Evolutionary conservation across 257 asterid genomes (phyloP), one percentile per base, ranked within the genome.

Genomic region (Penstemon davidsonii): DNA sequence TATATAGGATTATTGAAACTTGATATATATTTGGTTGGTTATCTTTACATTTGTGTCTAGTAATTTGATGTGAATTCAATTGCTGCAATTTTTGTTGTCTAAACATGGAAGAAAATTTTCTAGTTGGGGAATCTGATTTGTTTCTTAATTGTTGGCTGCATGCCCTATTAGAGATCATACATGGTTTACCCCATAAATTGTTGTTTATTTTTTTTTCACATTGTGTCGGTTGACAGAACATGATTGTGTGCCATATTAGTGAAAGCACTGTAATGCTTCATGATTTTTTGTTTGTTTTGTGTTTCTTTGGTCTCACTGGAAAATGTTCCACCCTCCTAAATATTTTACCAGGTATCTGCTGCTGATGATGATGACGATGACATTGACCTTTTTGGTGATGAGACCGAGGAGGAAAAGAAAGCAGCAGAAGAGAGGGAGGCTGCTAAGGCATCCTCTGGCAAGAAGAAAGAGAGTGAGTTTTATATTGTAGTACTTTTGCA

Each of bases 381-480:
- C 64, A 87, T 90, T 41, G 97, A 90, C 78, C 96, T 90, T 76
- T 93, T 93, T 45, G 96, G 97, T 15, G 98, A 93, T 39, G 98
- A 88, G 79, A 93, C 98, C 3, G 98, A 93, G 85, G 98, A 93
- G 76, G 98, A 93, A 58, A 90, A 90, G 88, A 87, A 85, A 81
- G 98, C 98, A 70, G 89, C 98, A 10, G 97, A 93, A 82, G 73
- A 80, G 74, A 88, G 98, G 63, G 96, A 88, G 47, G 91, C 90
- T 54, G 64, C 97, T 11, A 93, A 90, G 78, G 84, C 95, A 62
- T 53, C 98, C 12, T 39, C 51, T 2, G 3, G 95, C 39, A 93
- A 93, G 73, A 90, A 93, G 97, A 93, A 93, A 84, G 98, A 93
- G 82, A 93, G 98, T 93, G 69, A 79, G 96, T 81, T 5, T n/a